Conservation (phyloP, 805 yeast species). For the Teunomyces funiuensis region DNA sequence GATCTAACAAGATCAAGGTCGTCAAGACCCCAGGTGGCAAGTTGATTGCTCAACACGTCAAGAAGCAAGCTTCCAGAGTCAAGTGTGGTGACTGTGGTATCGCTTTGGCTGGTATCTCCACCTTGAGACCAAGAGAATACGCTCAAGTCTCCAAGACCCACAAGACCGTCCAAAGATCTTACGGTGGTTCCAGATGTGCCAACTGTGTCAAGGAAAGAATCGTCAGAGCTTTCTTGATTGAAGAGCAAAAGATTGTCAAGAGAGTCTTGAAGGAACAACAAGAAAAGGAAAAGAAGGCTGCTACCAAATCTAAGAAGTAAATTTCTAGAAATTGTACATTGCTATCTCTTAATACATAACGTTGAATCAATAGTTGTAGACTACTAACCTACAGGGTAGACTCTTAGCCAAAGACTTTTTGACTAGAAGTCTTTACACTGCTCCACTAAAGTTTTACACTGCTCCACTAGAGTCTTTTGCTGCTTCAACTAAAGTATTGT, state of each 20-base stretch:
- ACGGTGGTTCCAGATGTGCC: slow-evolving; percentile 99
- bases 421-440: too few species aligned
- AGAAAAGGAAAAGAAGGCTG: slow-evolving; percentile 71
- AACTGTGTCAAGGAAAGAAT: slow-evolving; percentile 99
- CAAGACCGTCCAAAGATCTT: slow-evolving; percentile 98
- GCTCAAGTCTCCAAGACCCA: slow-evolving; percentile 92
- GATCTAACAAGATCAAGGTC: slow-evolving; percentile 98
- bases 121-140: slow-evolving; percentile 98
- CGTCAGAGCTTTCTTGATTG: slow-evolving; percentile 98
- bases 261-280: slow-evolving; percentile 97
- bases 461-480: too few species aligned
- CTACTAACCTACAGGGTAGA: too few species aligned
- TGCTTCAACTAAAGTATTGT: too few species aligned
- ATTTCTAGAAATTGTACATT: slow-evolving; percentile 8
- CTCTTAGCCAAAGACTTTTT: too few species aligned
- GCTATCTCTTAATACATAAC: slow-evolving; percentile 12
- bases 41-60: slow-evolving; percentile 96
- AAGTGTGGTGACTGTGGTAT: slow-evolving; percentile 87
- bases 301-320: slow-evolving; percentile 35
- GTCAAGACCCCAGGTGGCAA: slow-evolving; percentile 99
- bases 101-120: slow-evolving; percentile 82
- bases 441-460: too few species aligned
- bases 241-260: slow-evolving; percentile 99
- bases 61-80: slow-evolving; percentile 85
- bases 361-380: not conserved